phyloP scores from a whole-genome alignment of 257 asterid genomes.

The Solanum sitiens region DNA sequence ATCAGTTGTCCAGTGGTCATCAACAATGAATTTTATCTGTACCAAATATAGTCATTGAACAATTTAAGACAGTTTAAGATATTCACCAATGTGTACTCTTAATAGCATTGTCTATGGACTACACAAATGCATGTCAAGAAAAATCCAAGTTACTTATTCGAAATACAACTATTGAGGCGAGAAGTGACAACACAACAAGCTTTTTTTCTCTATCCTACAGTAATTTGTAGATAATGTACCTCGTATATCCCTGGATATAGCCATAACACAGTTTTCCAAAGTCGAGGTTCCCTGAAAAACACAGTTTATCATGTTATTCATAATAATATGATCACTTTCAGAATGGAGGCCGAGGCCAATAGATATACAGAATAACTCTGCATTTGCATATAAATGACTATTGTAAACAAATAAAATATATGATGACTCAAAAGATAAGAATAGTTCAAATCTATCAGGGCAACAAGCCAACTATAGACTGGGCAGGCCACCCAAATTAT shows the following conservation, averaged over 20 bases:
- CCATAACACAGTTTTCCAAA: slow-evolving; percentile 75
- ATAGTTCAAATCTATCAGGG: not conserved
- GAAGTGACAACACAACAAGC: not conserved
- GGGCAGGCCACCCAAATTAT: not conserved
- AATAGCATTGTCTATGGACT: not conserved
- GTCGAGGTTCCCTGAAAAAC: slow-evolving; percentile 43
- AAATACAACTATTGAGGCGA: not conserved
- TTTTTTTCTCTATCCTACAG: not conserved
- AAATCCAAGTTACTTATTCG: not conserved
- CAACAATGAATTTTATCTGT: slow-evolving; percentile 83
- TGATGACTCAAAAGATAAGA: not conserved
- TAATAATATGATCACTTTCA: not conserved
- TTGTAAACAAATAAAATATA: not conserved
- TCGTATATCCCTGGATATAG: slow-evolving; percentile 94
- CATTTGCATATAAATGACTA: not conserved
- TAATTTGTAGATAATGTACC: slow-evolving; percentile 30
- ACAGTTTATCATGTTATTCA: not conserved
- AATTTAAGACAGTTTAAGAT: not conserved
- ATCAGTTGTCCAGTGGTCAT: slow-evolving; percentile 70
- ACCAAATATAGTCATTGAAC: not conserved
- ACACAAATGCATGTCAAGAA: not conserved
- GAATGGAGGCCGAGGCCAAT: not conserved
- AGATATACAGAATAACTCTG: not conserved
- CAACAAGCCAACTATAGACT: not conserved
- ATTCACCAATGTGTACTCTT: not conserved